Evolutionary conservation across 2,329 filamentous ascomycete species (phyloP), one percentile per base, ranked within the genome.

Genomic region (Proliferodiscus dingleyae): DNA sequence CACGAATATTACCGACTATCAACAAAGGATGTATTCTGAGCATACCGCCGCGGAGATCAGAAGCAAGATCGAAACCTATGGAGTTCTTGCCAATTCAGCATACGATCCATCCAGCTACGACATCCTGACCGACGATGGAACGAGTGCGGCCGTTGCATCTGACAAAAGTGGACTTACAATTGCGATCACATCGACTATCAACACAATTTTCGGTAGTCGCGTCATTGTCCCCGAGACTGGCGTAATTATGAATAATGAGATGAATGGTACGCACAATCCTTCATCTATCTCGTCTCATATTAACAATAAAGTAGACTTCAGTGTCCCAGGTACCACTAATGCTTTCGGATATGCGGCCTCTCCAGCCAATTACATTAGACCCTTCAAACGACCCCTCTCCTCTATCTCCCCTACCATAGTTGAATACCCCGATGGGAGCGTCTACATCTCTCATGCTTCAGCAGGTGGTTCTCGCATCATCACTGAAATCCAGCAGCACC

Each of bases 381-480:
- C 83, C 0, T 77, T 78, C 19, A 85, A 85, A 61, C 72, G 83
- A 2, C 80, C 83, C 0, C 66, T 86, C 5, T 82, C 77, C 3
- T 82, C 77, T 33, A 84, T 83, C 51, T 71, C 77, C 0, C 80
- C 82, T 0, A 72, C 74, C 15, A 85, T 87, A 28, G 75, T 81
- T 41, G 81, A 83, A 46, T 70, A 75, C 49, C 65, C 72, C 4
- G 52, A 83, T 53, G 73, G 78, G 2, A 71, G 67, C 1, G 67
- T 85, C 1, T 83, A 81, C 57, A 72, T 83, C 49, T 66, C 79
- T 33, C 72, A 79, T 5, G 80, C 80, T 19, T 75, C 81, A 0
- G 81, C 82, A 0, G 83, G 83, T 13, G 83, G 82, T 1, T 80
- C 74, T 26, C 70, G 79, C 11, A 87, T 86, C 61, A 83, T 84